phyloP scores from a whole-genome alignment of 2,329 filamentous ascomycete genomes.

The Cercospora berteroae region DNA sequence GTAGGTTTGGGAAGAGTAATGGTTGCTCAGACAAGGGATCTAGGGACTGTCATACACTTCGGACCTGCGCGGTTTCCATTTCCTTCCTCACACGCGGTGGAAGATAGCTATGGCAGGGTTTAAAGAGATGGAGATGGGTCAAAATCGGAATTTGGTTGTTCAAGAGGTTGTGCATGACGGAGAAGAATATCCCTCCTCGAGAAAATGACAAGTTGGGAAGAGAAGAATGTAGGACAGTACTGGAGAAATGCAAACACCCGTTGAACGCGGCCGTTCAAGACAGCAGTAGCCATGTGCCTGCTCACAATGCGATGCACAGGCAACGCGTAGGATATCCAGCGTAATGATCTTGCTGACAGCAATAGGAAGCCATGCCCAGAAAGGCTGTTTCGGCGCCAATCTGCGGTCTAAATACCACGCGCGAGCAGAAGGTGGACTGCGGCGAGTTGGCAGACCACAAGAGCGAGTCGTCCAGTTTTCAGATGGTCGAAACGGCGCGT shows the following conservation, averaged over 20 bases:
- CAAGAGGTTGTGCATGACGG: neutral
- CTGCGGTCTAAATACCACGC: neutral
- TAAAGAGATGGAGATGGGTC: neutral
- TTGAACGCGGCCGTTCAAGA: neutral
- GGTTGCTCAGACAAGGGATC: neutral
- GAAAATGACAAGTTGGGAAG: neutral
- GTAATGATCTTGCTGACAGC: neutral
- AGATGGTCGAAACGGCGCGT: neutral
- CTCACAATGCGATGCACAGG: neutral
- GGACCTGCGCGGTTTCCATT: slow-evolving; percentile 13
- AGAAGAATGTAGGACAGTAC: neutral
- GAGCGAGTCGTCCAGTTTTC: neutral
- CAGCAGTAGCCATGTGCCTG: neutral
- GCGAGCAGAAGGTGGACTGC: neutral
- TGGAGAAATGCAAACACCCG: neutral
- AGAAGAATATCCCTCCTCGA: neutral
- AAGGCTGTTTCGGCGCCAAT: neutral
- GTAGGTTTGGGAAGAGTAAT: neutral
- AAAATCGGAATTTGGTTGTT: neutral
- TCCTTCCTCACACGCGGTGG: neutral
- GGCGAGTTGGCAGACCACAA: neutral
- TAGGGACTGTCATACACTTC: neutral
- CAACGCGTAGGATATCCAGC: neutral
- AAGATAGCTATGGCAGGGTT: neutral
- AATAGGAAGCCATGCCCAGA: neutral